Percentiles rank a stretch among this genome's conserved stretches.
Conservation (phyloP, 106 monocot species). For the Dendrobium officinale region DNA sequence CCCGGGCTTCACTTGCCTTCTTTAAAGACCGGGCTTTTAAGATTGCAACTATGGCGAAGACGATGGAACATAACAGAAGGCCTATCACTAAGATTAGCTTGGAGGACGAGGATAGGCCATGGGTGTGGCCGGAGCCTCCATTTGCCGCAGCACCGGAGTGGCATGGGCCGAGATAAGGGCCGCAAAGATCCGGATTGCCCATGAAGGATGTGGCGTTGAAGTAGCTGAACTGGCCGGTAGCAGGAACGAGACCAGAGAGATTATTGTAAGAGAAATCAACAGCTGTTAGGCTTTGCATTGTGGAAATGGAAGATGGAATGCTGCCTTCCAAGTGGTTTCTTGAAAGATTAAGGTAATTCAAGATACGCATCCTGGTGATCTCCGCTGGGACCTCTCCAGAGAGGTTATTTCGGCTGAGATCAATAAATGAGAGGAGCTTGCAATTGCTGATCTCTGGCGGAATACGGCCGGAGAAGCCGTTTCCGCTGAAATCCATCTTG, state of each 20-base stretch:
- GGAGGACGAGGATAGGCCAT: slow-evolving; percentile 42
- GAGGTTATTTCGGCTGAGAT: slow-evolving; percentile 55
- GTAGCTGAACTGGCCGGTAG: slow-evolving; percentile 92
- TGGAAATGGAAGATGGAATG: slow-evolving; percentile 54
- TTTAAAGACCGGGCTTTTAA: slow-evolving; percentile 68
- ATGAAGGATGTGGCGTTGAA: slow-evolving; percentile 87
- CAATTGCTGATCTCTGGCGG: slow-evolving; percentile 53
- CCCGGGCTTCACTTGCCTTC: slow-evolving; percentile 43
- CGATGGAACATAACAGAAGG: slow-evolving; percentile 52
- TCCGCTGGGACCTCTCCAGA: slow-evolving; percentile 46
- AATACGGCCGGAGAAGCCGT: slow-evolving; percentile 41
- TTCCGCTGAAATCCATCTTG: slow-evolving; percentile 65
- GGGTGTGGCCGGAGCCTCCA: slow-evolving; percentile 9
- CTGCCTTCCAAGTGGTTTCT: slow-evolving; percentile 59
- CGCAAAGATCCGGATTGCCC: slow-evolving; percentile 77
- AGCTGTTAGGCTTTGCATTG: slow-evolving; percentile 90
- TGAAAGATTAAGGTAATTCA: slow-evolving; percentile 86
- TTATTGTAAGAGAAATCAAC: slow-evolving; percentile 92
- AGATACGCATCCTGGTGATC: slow-evolving; percentile 65
- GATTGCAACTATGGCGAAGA: slow-evolving; percentile 48
- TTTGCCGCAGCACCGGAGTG: slow-evolving; percentile 5
- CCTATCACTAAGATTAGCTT: slow-evolving; percentile 61
- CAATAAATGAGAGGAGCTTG: slow-evolving; percentile 52
- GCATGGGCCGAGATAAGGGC: slow-evolving; percentile 62
- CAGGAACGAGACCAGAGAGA: slow-evolving; percentile 74